These are phyloP conservation scores for Eutrema heterophyllum DNA, from an alignment of 345 rosid genomes.

Conservation along the genomic window DNA sequence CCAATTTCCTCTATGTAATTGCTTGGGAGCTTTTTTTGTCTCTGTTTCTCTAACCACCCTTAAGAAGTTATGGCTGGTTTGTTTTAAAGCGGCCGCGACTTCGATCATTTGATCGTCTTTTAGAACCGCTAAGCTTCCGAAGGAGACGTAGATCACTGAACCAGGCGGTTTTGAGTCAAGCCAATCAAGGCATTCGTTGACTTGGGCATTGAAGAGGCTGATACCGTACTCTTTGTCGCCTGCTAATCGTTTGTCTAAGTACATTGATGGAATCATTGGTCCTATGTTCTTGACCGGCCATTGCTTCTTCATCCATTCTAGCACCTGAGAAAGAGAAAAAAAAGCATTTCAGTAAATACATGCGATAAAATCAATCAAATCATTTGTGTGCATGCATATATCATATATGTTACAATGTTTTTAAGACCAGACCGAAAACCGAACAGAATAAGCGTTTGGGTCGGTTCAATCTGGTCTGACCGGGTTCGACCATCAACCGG, in stretches of 20 bases:
- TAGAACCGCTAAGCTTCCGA: slow-evolving; percentile 43
- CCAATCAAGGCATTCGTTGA: slow-evolving; percentile 40
- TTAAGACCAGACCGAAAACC: no score
- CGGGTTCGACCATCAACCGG: no score
- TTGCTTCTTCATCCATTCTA: slow-evolving; percentile 41
- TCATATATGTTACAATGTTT: neutral
- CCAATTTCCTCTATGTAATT: slow-evolving; percentile 28
- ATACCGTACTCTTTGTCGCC: slow-evolving; percentile 48
- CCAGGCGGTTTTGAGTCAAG: slow-evolving; percentile 37
- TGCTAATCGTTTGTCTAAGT: slow-evolving; percentile 41
- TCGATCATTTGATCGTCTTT: slow-evolving; percentile 50
- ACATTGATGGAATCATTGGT: slow-evolving; percentile 50
- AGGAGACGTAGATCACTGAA: slow-evolving; percentile 48
- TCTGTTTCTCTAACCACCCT: slow-evolving; percentile 63
- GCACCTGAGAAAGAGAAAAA: slow-evolving; percentile 16
- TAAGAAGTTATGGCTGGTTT: slow-evolving; percentile 34
- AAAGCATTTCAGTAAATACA: neutral
- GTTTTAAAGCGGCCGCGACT: slow-evolving; percentile 38
- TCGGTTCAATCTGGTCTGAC: no score
- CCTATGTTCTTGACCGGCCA: slow-evolving; percentile 44
- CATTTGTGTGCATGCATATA: neutral
- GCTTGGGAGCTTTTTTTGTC: slow-evolving; percentile 36
- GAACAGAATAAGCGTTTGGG: no score
- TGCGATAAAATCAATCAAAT: neutral
- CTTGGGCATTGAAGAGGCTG: slow-evolving; percentile 43